Evolutionary conservation across 1,284 basidiomycete genomes (phyloP).

Genomic region (Malassezia pachydermatis): DNA sequence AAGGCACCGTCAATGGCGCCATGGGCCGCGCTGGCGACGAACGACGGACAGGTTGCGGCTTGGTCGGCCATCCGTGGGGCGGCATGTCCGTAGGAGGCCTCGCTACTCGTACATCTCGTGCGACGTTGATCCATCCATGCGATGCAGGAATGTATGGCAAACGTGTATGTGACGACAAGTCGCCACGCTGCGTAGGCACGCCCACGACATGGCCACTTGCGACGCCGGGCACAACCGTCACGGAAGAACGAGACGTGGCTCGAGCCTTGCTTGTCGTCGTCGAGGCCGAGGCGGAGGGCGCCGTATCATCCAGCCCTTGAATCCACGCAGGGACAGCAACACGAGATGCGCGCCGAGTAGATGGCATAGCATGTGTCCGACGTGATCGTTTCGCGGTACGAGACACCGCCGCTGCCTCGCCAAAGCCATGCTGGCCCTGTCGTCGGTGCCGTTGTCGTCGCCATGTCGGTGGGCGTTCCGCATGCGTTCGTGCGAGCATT

Average conservation of each 20-base stretch:
- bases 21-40: not conserved
- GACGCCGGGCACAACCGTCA: not conserved
- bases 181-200: constrained; percentile 12
- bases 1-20: too few species aligned
- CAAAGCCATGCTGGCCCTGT: constrained; percentile 2
- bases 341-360: not conserved
- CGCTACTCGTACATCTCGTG: not conserved
- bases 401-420: not conserved
- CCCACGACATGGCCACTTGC: not conserved
- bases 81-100: too few species aligned
- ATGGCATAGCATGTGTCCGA: not conserved
- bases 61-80: not conserved
- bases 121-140: not conserved
- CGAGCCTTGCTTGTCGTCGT: too few species aligned
- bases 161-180: constrained; percentile 1
- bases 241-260: too few species aligned
- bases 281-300: not conserved
- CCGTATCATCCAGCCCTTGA: not conserved
- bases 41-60: not conserved
- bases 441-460: not conserved
- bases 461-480: not conserved
- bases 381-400: not conserved
- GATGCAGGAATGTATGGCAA: constrained; percentile 4
- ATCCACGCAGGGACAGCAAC: not conserved
- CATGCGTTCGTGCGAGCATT: constrained; percentile 30